Conservation (phyloP, 345 rosid genomes). For the Eutrema japonicum region DNA sequence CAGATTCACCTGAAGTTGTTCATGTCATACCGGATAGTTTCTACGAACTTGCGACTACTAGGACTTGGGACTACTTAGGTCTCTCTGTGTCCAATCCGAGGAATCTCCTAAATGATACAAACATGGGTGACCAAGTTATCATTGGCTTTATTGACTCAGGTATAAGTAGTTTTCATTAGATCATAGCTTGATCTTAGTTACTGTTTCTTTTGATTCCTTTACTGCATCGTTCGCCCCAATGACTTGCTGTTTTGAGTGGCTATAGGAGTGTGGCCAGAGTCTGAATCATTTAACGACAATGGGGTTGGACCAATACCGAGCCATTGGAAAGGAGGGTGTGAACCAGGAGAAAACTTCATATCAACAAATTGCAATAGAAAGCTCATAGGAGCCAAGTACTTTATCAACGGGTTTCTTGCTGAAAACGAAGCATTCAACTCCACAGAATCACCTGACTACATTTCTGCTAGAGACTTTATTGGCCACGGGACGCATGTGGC, state of each 20-base stretch:
- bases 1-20: slow-evolving; percentile 51
- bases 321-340: slow-evolving; percentile 36
- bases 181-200: neutral
- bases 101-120: slow-evolving; percentile 34
- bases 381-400: slow-evolving; percentile 61
- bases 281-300: slow-evolving; percentile 21
- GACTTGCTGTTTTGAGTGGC: neutral
- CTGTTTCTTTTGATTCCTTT: neutral
- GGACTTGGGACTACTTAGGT: slow-evolving; percentile 56
- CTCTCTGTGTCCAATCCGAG: slow-evolving; percentile 37
- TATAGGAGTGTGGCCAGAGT: slow-evolving; percentile 36
- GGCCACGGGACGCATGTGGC: slow-evolving; percentile 62
- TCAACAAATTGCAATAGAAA: slow-evolving; percentile 49
- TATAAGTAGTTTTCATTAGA: neutral
- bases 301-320: slow-evolving; percentile 19
- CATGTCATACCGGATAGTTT: slow-evolving; percentile 47
- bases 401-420: slow-evolving; percentile 53
- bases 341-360: slow-evolving; percentile 35
- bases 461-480: slow-evolving; percentile 54
- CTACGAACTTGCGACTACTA: slow-evolving; percentile 49
- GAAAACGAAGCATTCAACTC: slow-evolving; percentile 49
- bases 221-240: neutral
- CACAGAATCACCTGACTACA: slow-evolving; percentile 37
- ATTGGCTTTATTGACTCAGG: slow-evolving; percentile 47
- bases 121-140: slow-evolving; percentile 45